These are phyloP conservation scores for Fusarium xyrophilum DNA, from an alignment of 2,329 filamentous ascomycete species.

Conservation along the genomic window DNA sequence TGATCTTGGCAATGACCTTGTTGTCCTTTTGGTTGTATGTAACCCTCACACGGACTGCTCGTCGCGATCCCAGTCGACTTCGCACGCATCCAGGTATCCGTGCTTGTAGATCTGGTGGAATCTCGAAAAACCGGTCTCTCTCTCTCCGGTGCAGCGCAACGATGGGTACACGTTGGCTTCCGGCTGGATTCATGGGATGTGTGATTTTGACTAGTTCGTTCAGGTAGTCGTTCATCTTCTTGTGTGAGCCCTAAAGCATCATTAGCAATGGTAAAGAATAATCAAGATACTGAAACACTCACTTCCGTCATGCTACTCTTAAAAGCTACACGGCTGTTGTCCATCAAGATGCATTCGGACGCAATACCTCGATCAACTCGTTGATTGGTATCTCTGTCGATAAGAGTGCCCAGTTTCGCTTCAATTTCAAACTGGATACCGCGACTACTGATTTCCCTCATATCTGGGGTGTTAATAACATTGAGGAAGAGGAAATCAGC, in stretches of 20 bases:
- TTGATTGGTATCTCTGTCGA: conserved; percentile 74
- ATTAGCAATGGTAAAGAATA: conserved; percentile 20
- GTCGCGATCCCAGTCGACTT: conserved; percentile 62
- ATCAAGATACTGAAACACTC: conserved; percentile 41
- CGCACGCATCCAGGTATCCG: conserved; percentile 70
- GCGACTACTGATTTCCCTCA: conserved; percentile 66
- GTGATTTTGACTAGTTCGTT: conserved; percentile 72
- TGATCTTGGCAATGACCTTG: conserved; percentile 78
- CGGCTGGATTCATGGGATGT: conserved; percentile 58
- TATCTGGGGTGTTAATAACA: conserved; percentile 71
- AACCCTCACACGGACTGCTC: conserved; percentile 61
- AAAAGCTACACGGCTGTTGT: conserved; percentile 70
- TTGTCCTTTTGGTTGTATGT: conserved; percentile 77
- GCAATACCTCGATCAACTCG: conserved; percentile 71
- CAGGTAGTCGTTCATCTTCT: conserved; percentile 81
- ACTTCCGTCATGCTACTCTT: conserved; percentile 91
- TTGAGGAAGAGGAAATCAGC: conserved; percentile 81
- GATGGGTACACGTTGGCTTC: conserved; percentile 65
- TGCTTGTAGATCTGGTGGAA: conserved; percentile 65
- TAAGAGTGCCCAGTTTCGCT: conserved; percentile 85
- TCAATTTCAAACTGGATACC: conserved; percentile 89
- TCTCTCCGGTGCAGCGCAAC: conserved; percentile 84
- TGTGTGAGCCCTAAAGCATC: conserved; percentile 72
- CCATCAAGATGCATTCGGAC: conserved; percentile 73
- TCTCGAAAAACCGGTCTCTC: conserved; percentile 81